Base-by-base conservation (phyloP, 257 asterid genomes). In the Scutellaria barbata region DNA sequence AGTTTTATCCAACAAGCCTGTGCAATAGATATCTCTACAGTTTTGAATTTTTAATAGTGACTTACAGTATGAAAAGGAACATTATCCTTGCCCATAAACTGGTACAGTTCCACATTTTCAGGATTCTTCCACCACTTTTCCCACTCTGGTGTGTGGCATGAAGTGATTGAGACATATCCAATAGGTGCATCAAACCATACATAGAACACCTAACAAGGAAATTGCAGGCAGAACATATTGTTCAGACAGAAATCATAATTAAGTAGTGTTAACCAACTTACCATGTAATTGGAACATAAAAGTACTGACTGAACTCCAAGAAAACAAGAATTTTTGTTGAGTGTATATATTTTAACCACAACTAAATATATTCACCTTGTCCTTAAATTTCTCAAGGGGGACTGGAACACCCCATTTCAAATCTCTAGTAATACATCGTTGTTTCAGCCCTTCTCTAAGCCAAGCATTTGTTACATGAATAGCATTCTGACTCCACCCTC, bases 71-170 rank as follows among this genome's bases (percentile, higher is more conserved):
- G 99, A 76, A 91, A 94, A 68, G 98, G 98, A 74, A 94, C 96
- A 69, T 94, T 94, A 74, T 94, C 99, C 89, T 94, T 91, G 85
- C 99, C 99, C 99, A 94, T 94, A 76, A 94, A 94, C 80, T 94
- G 99, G 85, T 84, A 94, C 66, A 94, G 87, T 77, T 94, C 98
- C 83, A 94, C 99, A 76, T 91, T 59, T 66, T 94, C 92, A 70
- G 99, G 98, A 82, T 94, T 85, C 88, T 94, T 91, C 99, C 99
- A 94, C 99, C 99, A 91, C 81, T 94, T 88, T 69, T 91, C 96
- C 99, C 98, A 94, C 71, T 91, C 96, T 14, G 92, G 66, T 33
- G 99, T 94, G 85, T 94, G 89, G 86, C 99, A 89, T 54, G 95
- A 68, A 69, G 96, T 91, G 81, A 94, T 94, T 39, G 99, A 94